Evolutionary conservation across 306 rosid genomes (phyloP).

Genomic region (Cucurbita maxima): DNA sequence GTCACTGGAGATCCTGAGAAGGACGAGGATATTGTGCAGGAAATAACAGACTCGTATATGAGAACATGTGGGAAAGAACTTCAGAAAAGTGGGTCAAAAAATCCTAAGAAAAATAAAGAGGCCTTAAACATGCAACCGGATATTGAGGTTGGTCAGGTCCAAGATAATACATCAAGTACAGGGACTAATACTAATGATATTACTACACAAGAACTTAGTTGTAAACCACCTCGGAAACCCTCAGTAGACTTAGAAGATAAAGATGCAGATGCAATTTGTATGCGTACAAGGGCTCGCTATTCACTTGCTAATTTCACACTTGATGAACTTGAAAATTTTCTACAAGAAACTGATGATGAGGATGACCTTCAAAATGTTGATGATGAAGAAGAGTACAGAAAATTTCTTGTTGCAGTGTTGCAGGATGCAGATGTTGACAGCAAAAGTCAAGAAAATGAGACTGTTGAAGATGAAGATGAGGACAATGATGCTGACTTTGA

Average conservation of each 20-base stretch:
- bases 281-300: slow-evolving; percentile 88
- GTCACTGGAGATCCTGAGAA: slow-evolving; percentile 27
- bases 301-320: slow-evolving; percentile 78
- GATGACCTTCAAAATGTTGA: slow-evolving; percentile 80
- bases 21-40: slow-evolving; percentile 45
- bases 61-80: slow-evolving; percentile 19
- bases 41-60: slow-evolving; percentile 16
- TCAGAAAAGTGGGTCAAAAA: slow-evolving; percentile 8
- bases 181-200: slow-evolving; percentile 7
- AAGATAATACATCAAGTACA: slow-evolving; percentile 18
- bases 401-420: slow-evolving; percentile 76
- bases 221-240: slow-evolving; percentile 10
- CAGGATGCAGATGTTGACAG: slow-evolving; percentile 49
- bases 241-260: slow-evolving; percentile 33
- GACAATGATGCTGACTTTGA: slow-evolving; percentile 95
- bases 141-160: slow-evolving; percentile 23
- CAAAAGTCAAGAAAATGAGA: slow-evolving; percentile 45
- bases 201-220: background rate
- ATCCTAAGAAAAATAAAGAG: slow-evolving; percentile 4
- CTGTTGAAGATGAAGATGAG: slow-evolving; percentile 69
- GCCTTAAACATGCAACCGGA: slow-evolving; percentile 20
- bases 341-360: slow-evolving; percentile 94
- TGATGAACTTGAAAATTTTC: slow-evolving; percentile 88
- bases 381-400: slow-evolving; percentile 84
- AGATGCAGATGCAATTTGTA: slow-evolving; percentile 65